A percentile compares a stretch with the other conserved stretches of the same genome.
Evolutionary conservation across 1,284 basidiomycete genomes (phyloP).

Genomic region (Ganoderma boninense): DNA sequence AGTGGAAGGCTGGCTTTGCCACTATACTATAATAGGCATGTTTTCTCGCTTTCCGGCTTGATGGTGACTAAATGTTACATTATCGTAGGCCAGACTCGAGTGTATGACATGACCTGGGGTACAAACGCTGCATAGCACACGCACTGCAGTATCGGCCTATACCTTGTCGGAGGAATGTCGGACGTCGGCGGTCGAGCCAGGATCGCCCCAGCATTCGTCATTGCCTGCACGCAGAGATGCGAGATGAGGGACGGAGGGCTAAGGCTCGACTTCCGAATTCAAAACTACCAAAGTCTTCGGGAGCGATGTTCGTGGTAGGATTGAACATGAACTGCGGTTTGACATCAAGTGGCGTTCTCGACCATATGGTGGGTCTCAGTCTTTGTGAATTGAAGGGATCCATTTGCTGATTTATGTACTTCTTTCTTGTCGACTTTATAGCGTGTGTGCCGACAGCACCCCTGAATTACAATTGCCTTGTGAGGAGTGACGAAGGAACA

Average conservation of each 20-base stretch:
- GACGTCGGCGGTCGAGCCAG: slow-evolving; percentile 58
- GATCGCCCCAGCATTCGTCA: slow-evolving; percentile 70
- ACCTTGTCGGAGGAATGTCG: slow-evolving; percentile 63
- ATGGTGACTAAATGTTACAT: not conserved
- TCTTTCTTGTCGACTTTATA: not conserved
- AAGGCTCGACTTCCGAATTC: not conserved
- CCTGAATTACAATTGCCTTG: not conserved
- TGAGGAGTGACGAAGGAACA: not conserved
- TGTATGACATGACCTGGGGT: slow-evolving; percentile 68
- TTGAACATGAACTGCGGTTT: not conserved
- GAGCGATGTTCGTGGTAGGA: not conserved
- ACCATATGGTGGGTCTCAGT: not conserved
- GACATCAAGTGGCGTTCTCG: not conserved
- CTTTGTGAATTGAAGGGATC: not conserved
- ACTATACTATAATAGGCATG: slow-evolving; percentile 55
- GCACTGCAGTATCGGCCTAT: slow-evolving; percentile 49
- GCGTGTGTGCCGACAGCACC: not conserved
- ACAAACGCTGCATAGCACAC: slow-evolving; percentile 60
- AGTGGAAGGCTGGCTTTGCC: slow-evolving; percentile 72
- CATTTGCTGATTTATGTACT: not conserved
- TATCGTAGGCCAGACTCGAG: slow-evolving; percentile 58
- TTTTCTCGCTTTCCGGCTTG: not conserved
- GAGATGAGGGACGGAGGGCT: slow-evolving; percentile 53
- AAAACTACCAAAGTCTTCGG: not conserved
- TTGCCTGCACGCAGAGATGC: slow-evolving; percentile 67